Evolutionary conservation across 2,329 filamentous ascomycete genomes (phyloP), one percentile per base, ranked within the genome.

Genomic region (Davidsoniella australis): DNA sequence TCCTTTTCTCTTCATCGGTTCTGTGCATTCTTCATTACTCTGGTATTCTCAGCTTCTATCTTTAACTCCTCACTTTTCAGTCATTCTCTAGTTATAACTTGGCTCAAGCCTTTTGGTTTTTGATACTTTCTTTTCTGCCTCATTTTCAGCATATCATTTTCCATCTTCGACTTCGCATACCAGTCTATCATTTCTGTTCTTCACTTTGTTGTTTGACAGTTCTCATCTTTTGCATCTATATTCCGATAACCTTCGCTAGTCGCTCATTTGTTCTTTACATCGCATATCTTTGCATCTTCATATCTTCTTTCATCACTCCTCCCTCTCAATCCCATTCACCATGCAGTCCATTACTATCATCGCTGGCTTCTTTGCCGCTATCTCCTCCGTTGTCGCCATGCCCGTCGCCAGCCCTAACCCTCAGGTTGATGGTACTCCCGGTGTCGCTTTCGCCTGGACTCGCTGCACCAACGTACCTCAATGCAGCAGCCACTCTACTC

Each of bases 381-480:
- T 37, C 37, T 24, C 45, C 14, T 20, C 37, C 37, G 37, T 38
- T n/a, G 38, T 4, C 37, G 45, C 45, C 18, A 24, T 33, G 24
- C 24, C 26, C 8, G 29, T 33, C 8, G 29, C 29, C 29, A 12
- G 2, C 8, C 29, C 29, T 33, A 33, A 33, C 29, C 29, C 29
- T 12, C 3, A 33, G 12, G 29, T 12, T 12, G 29, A 33, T 2
- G 29, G 29, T 12, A 33, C 29, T 10, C 29, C 29, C 36, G 16
- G 36, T 16, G 7, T 41, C 12, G 10, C 3, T 4, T 47, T 47
- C 45, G 14, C 38, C 12, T 49, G 51, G 47, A 41, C 39, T 12
- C 43, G 23, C 10, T 47, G 47, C 44, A 53, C 29, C 39, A 50
- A 51, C 36, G 49, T 26, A 23, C 43, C 43, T n/a, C 37, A 26